phyloP scores from a whole-genome alignment of 2,329 filamentous ascomycete genomes.

The Alternaria panax region DNA sequence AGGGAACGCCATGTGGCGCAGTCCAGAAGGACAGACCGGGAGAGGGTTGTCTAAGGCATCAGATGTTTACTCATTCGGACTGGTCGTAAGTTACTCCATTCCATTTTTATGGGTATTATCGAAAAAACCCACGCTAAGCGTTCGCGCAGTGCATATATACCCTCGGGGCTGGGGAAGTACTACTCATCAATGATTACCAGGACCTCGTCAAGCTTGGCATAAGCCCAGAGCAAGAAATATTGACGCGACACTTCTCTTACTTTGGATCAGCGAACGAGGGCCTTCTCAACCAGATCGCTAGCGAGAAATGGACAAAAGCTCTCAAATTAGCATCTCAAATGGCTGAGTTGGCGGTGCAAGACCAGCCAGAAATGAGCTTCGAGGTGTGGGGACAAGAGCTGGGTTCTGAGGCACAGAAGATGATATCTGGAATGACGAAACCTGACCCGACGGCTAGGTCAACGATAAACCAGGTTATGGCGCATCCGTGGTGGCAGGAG shows the following conservation, averaged over 20 bases:
- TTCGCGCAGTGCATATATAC: conserved; percentile 47
- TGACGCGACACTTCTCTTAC: conserved; percentile 45
- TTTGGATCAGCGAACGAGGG: conserved; percentile 45
- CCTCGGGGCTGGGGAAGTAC: conserved; percentile 40
- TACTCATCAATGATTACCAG: conserved; percentile 43
- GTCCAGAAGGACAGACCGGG: conserved; percentile 50
- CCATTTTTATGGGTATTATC: conserved; percentile 8
- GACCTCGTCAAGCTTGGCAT: conserved; percentile 39
- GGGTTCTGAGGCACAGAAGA: conserved; percentile 32
- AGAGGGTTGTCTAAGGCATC: conserved; percentile 45
- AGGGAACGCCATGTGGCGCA: conserved; percentile 53
- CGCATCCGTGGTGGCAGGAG: conserved; percentile 43
- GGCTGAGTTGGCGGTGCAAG: conserved; percentile 37
- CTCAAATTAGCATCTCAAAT: conserved; percentile 33
- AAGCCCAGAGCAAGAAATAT: conserved; percentile 43
- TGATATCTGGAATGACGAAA: conserved; percentile 49
- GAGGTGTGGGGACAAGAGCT: conserved; percentile 38
- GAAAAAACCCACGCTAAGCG: conserved; percentile 27
- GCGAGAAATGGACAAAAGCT: conserved; percentile 36
- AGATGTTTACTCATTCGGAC: conserved; percentile 51
- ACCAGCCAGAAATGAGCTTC: conserved; percentile 41
- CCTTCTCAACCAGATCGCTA: conserved; percentile 39
- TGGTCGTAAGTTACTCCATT: conserved; percentile 44
- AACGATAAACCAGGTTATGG: conserved; percentile 47
- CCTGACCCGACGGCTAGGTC: conserved; percentile 42